Base-by-base conservation (phyloP, 1,284 basidiomycete species). In the Mycena sp. region DNA sequence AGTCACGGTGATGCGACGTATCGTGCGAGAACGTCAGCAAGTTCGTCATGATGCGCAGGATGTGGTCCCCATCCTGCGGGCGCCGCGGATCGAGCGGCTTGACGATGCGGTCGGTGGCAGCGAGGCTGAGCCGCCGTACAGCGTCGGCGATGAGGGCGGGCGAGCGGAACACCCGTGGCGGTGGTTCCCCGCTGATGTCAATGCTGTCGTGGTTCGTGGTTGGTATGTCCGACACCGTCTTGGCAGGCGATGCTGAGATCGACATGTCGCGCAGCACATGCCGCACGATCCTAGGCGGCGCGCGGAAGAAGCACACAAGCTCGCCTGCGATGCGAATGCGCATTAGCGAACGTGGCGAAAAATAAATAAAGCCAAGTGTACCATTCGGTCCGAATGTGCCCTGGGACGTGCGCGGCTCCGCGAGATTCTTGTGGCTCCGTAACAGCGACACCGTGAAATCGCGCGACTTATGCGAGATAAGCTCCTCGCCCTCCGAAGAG, bases 301-400 rank as follows among this genome's bases (percentile, higher is more conserved):
- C 88, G 40, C 91, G 87, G 78, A 93, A 95, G 78, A 96, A 95
- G 72, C 89, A 93, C 0, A 96, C 86, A 1, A 96, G 80, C 77
- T 95, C 88, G 49, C 94, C 94, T 95, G 64, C 12, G 58, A 16
- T n/a, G 4, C 32, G 29, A 16, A 35, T 11, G 2, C 30, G 38
- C 16, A 21, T 19, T 41, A 9, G 40, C 17, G 9, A 30, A 26
- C 25, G 26, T 19, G 21, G 3, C 17, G 17, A 45, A 28, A 7
- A 38, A 38, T 2, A 37, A 41, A n/a, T 46, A 57, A 17, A 12
- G 12, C 45, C 28, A 28, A 48, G 67, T 78, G 56, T 61, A 94
- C 94, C 95, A 68, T 94, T 93, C 0, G 93, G 92, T 0, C 94
- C 92, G 78, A 96, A 97, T 0, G 89, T 83, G 2, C 91, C 93